These are phyloP conservation scores for Murraya paniculata DNA, from an alignment of 345 rosid genomes.

Conservation along the genomic window DNA sequence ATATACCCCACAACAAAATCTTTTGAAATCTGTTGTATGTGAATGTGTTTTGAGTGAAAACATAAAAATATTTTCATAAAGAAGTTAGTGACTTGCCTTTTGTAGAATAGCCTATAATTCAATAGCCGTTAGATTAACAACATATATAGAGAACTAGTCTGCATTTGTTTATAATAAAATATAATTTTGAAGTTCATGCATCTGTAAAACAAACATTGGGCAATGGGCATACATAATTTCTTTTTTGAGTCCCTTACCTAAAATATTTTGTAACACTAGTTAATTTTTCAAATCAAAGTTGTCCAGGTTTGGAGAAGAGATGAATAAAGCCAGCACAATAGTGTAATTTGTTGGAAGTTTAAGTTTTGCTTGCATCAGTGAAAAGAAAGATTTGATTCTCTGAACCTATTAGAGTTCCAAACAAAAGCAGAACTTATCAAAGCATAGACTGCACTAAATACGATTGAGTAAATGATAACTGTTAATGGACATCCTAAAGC, in stretches of 20 bases:
- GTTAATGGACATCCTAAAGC: background rate
- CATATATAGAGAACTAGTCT: background rate
- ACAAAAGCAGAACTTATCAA: background rate
- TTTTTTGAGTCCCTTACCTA: background rate
- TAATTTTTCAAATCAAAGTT: background rate
- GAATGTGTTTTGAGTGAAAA: background rate
- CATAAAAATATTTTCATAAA: background rate
- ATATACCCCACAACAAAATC: background rate
- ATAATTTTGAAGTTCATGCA: background rate
- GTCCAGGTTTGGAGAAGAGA: background rate
- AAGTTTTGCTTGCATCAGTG: background rate
- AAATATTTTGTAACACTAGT: background rate
- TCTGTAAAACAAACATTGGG: background rate
- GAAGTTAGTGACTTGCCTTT: background rate
- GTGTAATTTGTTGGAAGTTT: background rate
- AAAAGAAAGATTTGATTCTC: background rate
- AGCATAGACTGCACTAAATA: background rate
- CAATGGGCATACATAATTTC: background rate
- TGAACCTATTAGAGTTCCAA: background rate
- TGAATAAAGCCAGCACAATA: background rate
- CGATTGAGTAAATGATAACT: background rate
- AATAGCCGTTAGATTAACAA: background rate
- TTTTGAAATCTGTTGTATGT: background rate
- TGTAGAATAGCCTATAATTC: background rate
- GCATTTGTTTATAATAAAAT: background rate